Evolutionary conservation across 768 basidiomycete genomes (phyloP).

Genomic region (Kwoniella heveanensis): DNA sequence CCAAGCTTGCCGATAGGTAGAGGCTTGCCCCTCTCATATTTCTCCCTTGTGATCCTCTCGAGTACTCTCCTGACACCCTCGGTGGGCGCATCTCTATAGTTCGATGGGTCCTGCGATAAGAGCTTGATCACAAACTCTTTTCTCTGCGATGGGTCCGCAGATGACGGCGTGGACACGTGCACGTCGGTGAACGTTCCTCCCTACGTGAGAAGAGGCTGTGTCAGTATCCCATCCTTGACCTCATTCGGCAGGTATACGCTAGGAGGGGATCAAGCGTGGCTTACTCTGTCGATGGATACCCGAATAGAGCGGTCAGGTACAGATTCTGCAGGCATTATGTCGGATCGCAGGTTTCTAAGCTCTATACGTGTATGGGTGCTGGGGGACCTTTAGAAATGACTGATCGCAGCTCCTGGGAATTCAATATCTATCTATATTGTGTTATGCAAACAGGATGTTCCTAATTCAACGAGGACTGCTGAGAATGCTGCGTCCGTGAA

Average conservation of each 20-base stretch:
- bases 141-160: conserved; percentile 23
- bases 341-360: no score
- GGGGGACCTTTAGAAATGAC: no score
- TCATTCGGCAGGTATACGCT: no score
- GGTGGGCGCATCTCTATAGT: conserved; percentile 85
- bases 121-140: conserved; percentile 77
- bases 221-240: no score
- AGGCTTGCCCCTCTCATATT: conserved; percentile 67
- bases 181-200: conserved; percentile 55
- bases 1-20: conserved; percentile 60
- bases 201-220: neutral
- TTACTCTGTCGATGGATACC: conserved; percentile 42
- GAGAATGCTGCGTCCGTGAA: no score
- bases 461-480: neutral
- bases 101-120: conserved; percentile 77
- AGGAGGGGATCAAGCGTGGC: no score
- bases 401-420: no score
- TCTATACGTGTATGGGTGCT: no score
- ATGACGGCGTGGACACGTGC: conserved; percentile 22
- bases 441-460: no score
- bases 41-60: conserved; percentile 71
- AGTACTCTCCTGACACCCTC: conserved; percentile 87
- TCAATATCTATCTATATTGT: no score
- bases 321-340: neutral
- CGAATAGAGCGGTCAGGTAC: conserved; percentile 44